Conservation (phyloP, 139 green algal species). For the Coccomyxa sp. region DNA sequence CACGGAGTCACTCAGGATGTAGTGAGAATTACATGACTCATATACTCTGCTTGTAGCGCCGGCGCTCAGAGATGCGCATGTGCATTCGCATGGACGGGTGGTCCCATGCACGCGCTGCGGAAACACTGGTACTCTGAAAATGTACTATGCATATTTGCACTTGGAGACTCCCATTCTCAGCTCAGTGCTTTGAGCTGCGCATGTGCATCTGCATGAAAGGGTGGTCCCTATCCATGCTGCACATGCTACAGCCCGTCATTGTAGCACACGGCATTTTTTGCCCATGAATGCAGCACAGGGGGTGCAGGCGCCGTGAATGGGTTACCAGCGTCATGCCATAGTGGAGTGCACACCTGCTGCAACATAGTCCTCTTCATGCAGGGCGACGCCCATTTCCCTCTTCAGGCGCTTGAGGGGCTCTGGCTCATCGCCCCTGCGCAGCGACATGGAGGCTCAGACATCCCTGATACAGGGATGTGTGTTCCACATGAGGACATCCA, state of each 20-base stretch:
- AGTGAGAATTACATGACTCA: too few species aligned
- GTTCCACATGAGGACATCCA: neutral
- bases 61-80: neutral
- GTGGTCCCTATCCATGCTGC: constrained; percentile 67
- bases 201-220: constrained; percentile 56
- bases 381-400: constrained; percentile 54
- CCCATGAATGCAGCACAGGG: too few species aligned
- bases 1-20: neutral
- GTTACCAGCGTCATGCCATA: too few species aligned
- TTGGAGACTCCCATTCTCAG: too few species aligned
- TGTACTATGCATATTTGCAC: too few species aligned
- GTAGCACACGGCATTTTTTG: too few species aligned
- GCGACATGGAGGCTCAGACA: neutral
- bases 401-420: constrained; percentile 68
- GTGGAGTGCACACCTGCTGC: constrained; percentile 5
- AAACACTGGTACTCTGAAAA: too few species aligned
- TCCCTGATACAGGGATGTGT: neutral
- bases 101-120: neutral
- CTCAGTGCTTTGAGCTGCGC: constrained; percentile 19
- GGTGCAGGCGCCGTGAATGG: too few species aligned
- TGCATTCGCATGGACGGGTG: neutral
- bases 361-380: constrained; percentile 22
- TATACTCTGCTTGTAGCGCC: neutral
- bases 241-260: too few species aligned
- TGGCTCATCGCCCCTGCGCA: constrained; percentile 26